Evolutionary conservation across 2,329 filamentous ascomycete species (phyloP).

Genomic region (Ascosphaera acerosa): DNA sequence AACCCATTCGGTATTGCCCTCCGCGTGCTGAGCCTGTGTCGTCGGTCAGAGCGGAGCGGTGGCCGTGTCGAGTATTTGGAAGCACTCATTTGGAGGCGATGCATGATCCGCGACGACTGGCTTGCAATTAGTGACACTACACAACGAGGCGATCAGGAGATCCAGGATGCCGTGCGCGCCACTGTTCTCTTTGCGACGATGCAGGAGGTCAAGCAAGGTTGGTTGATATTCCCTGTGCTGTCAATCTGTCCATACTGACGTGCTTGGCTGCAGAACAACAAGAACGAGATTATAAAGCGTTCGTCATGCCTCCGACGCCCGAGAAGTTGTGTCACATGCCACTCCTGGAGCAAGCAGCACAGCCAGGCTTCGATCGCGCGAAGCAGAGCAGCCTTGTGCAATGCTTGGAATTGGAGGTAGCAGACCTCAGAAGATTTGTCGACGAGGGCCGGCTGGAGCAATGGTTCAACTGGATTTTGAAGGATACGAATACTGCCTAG

Average conservation of each 20-base stretch:
- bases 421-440: conserved; percentile 35
- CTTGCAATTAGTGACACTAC: conserved; percentile 49
- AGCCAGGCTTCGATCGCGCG: conserved; percentile 29
- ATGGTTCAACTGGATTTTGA: conserved; percentile 30
- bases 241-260: not conserved
- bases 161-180: conserved; percentile 33
- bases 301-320: not conserved
- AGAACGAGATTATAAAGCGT: not conserved
- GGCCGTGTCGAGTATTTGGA: conserved; percentile 29
- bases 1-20: conserved; percentile 54
- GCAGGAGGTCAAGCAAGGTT: conserved; percentile 23
- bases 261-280: not conserved
- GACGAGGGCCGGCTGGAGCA: conserved; percentile 42
- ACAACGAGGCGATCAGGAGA: conserved; percentile 42
- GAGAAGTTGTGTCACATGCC: conserved; percentile 15
- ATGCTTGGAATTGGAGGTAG: conserved; percentile 50
- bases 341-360: conserved; percentile 25
- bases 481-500: too few relatives aligned
- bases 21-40: conserved; percentile 21
- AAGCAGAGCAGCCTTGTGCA: conserved; percentile 41
- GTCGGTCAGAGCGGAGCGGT: not conserved
- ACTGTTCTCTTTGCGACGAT: conserved; percentile 47
- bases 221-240: not conserved
- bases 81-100: conserved; percentile 57
- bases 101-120: conserved; percentile 72